Base-by-base conservation (phyloP, 768 basidiomycete species). In the Heimioporus sp. region DNA sequence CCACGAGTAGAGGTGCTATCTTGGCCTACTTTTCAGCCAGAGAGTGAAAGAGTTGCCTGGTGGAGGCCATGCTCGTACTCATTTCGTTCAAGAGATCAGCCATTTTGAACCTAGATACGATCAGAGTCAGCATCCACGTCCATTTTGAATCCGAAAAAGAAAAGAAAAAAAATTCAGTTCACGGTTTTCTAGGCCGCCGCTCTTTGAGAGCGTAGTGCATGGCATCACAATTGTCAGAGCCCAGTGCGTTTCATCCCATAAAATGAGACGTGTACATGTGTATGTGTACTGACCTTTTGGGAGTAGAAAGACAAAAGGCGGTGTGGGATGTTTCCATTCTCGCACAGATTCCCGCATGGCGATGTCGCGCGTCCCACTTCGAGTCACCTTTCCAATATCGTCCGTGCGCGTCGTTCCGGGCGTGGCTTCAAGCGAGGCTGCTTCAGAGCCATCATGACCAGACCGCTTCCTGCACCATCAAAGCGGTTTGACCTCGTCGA, bases 101-200 rank as follows among this genome's bases (percentile, higher is more conserved):
- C 66, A 66, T 68, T 28, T 28, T 28, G 24, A 28, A 6, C 24
- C 24, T 28, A 28, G 24, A 28, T 28, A 6, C 24, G 24, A 28
- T 3, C 24, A 28, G 24, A 7, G 24, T 28, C 24, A 28, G 24
- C 24, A 28, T 28, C 24, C 24, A 28, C 24, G 7, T 28, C 7
- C 7, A 28, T 28, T 28, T 24, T 24, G 21, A 24, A 24, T 24
- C 21, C 21, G 5, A 28, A 28, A 28, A 28, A 6, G 7, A 28
- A 28, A 28, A 28, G 5, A 28, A 28, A 5, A 6, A 28, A 57
- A 48, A 51, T 60, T 82, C 81, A 79, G 81, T 76, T 54, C 71
- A 80, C 81, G 80, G 81, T 72, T 81, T 81, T 81, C 80, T 82
- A 81, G 72, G 80, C 81, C 79, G 81, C 80, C 75, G 70, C 76